phyloP scores from a whole-genome alignment of 2,329 filamentous ascomycete species.

The Pseudohalonectria lignicola region DNA sequence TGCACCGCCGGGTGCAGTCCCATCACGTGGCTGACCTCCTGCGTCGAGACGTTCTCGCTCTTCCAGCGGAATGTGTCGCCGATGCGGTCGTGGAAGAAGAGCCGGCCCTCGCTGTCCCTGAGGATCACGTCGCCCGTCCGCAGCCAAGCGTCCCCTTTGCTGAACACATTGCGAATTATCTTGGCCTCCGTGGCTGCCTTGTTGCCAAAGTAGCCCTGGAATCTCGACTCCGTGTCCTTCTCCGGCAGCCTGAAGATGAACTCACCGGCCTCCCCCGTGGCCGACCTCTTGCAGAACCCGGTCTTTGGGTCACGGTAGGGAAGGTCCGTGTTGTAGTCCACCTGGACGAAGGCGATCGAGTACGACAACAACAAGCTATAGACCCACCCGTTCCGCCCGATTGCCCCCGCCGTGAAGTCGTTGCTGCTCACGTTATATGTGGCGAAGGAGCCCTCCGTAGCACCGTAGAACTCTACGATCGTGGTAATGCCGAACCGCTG shows the following conservation, averaged over 20 bases:
- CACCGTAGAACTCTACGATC: slow-evolving; percentile 72
- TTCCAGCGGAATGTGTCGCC: slow-evolving; percentile 76
- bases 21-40: slow-evolving; percentile 68
- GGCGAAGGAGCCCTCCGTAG: slow-evolving; percentile 60
- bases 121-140: slow-evolving; percentile 72
- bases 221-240: slow-evolving; percentile 47
- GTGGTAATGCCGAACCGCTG: slow-evolving; percentile 65
- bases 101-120: slow-evolving; percentile 58
- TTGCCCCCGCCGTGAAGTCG: slow-evolving; percentile 62
- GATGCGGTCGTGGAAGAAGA: slow-evolving; percentile 73
- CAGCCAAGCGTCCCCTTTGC: slow-evolving; percentile 71
- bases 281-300: slow-evolving; percentile 53
- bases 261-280: slow-evolving; percentile 59
- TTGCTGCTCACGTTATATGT: slow-evolving; percentile 74
- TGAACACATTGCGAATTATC: slow-evolving; percentile 61
- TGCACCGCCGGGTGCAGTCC: slow-evolving; percentile 53
- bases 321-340: slow-evolving; percentile 60
- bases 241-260: slow-evolving; percentile 61
- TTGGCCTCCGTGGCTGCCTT: slow-evolving; percentile 59
- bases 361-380: slow-evolving; percentile 41
- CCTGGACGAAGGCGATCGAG: slow-evolving; percentile 47
- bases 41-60: slow-evolving; percentile 72
- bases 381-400: slow-evolving; percentile 61
- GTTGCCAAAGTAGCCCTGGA: slow-evolving; percentile 78
- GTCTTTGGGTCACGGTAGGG: slow-evolving; percentile 59